phyloP scores from a whole-genome alignment of 495 filamentous ascomycete genomes.

The Penicillium mononematosum region DNA sequence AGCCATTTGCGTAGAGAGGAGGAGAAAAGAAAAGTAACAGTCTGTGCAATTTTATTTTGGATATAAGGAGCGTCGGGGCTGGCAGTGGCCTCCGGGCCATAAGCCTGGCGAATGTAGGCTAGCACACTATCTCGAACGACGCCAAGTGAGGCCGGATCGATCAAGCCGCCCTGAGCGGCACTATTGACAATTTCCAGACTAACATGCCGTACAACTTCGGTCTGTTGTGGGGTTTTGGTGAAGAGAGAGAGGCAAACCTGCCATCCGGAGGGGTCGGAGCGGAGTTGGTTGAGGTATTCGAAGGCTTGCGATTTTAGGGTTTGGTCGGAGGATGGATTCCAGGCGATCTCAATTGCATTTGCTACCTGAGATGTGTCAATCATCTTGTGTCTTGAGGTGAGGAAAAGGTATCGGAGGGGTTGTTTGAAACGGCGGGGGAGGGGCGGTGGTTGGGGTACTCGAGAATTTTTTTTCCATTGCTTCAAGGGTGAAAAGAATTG shows the following conservation, averaged over 20 bases:
- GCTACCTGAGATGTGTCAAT: slow-evolving; percentile 61
- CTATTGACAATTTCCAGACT: slow-evolving; percentile 90
- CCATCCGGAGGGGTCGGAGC: slow-evolving; percentile 75
- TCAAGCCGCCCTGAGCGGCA: slow-evolving; percentile 70
- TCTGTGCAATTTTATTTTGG: slow-evolving; percentile 97
- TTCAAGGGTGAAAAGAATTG: slow-evolving; percentile 7
- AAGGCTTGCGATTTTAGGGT: slow-evolving; percentile 80
- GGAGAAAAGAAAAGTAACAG: slow-evolving; percentile 87
- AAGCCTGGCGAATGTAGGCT: slow-evolving; percentile 71
- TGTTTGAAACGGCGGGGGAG: slow-evolving; percentile 14
- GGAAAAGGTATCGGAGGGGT: slow-evolving; percentile 23
- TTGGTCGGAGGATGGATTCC: slow-evolving; percentile 69
- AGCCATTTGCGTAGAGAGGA: slow-evolving; percentile 77
- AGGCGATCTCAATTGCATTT: slow-evolving; percentile 89
- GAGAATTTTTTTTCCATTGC: slow-evolving; percentile 20
- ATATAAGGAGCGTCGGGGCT: slow-evolving; percentile 66
- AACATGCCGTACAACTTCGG: slow-evolving; percentile 82
- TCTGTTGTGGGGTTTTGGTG: slow-evolving; percentile 70
- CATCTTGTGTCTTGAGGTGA: slow-evolving; percentile 11
- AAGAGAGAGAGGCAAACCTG: slow-evolving; percentile 84
- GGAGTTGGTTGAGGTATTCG: slow-evolving; percentile 80
- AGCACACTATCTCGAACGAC: slow-evolving; percentile 75
- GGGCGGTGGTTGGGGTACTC: slow-evolving; percentile 19
- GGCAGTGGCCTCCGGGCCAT: slow-evolving; percentile 55
- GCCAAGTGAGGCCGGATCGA: slow-evolving; percentile 64